Evolutionary conservation across 768 basidiomycete genomes (phyloP), one percentile per base, ranked within the genome.

Genomic region (Boletus edulis): DNA sequence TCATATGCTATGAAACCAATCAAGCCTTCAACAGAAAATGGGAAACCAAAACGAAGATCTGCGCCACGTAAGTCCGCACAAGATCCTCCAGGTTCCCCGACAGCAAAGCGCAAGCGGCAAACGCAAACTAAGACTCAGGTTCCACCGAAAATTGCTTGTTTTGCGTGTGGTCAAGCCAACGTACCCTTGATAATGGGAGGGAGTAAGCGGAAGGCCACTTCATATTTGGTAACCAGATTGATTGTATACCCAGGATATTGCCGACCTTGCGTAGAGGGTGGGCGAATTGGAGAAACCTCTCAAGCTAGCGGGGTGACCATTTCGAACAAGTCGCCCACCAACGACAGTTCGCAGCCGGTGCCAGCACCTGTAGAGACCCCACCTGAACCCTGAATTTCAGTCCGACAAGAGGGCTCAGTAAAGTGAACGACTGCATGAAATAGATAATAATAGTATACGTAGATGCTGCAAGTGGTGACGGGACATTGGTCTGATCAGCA

Each of bases 141-240:
- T 14, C 76, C 81, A 11, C 72, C 75, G 1, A 70, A 73, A 41
- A 82, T 83, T 9, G 72, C 78, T 32, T 91, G 88, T 58, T 71
- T 78, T 38, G 71, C 80, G 7, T 91, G 88, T 67, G 79, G 80
- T 42, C 78, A 81, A 65, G 81, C 78, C 15, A 85, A 87, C 62
- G 88, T 90, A 14, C 89, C 89, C 8, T 75, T 91, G n/a, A 81
- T 89, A 49, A 76, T 85, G 66, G 87, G 87, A 54, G 89, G 88
- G 40, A 78, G 89, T 89, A 60, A 78, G 87, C 78, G 37, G 43
- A 35, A 18, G 10, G 7, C 12, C 24, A 14, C 38, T 14, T 31
- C 35, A 29, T 20, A 9, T 17, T n/a, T 46, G 24, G 5, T 51
- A 31, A 27, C 46, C 20, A 44, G 9, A 29, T 45, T 50, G 34